Evolutionary conservation across 2,329 filamentous ascomycete species (phyloP).

Genomic region (Aspergillus oerlinghausenensis): DNA sequence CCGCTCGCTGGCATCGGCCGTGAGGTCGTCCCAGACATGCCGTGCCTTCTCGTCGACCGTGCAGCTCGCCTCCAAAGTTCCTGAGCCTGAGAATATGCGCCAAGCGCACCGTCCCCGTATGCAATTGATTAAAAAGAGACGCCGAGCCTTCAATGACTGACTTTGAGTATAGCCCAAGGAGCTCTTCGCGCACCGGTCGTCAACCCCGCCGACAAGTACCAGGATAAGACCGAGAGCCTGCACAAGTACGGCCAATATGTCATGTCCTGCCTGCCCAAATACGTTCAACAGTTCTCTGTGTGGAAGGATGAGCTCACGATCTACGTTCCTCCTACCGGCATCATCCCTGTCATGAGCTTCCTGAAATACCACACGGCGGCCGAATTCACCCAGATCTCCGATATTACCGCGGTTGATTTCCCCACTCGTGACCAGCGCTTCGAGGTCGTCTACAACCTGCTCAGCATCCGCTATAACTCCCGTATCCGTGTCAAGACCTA

Average conservation of each 20-base stretch:
- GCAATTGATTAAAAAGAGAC: slow-evolving; percentile 18
- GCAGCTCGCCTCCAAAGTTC: slow-evolving; percentile 46
- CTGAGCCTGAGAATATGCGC: slow-evolving; percentile 64
- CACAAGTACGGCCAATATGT: slow-evolving; percentile 96
- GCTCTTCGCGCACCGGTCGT: slow-evolving; percentile 73
- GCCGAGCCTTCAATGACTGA: slow-evolving; percentile 14
- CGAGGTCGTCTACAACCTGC: slow-evolving; percentile 95
- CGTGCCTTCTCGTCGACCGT: slow-evolving; percentile 39
- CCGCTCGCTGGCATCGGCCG: slow-evolving; percentile 34
- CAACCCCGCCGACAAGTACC: slow-evolving; percentile 90
- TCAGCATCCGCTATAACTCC: slow-evolving; percentile 93
- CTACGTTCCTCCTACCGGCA: slow-evolving; percentile 81
- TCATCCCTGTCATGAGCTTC: slow-evolving; percentile 89
- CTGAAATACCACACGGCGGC: slow-evolving; percentile 96
- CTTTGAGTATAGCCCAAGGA: slow-evolving; percentile 42
- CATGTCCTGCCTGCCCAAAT: slow-evolving; percentile 94
- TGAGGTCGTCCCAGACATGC: slow-evolving; percentile 29
- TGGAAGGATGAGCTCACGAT: slow-evolving; percentile 99
- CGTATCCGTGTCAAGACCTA: slow-evolving; percentile 98
- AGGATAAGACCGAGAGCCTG: slow-evolving; percentile 77
- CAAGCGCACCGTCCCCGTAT: slow-evolving; percentile 51
- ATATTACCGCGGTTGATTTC: slow-evolving; percentile 93
- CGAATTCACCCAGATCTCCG: slow-evolving; percentile 90
- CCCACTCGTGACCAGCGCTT: slow-evolving; percentile 93
- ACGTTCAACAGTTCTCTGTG: slow-evolving; percentile 97